These are phyloP conservation scores for Hyaloscypha variabilis DNA, from an alignment of 495 filamentous ascomycete species.

Conservation along the genomic window DNA sequence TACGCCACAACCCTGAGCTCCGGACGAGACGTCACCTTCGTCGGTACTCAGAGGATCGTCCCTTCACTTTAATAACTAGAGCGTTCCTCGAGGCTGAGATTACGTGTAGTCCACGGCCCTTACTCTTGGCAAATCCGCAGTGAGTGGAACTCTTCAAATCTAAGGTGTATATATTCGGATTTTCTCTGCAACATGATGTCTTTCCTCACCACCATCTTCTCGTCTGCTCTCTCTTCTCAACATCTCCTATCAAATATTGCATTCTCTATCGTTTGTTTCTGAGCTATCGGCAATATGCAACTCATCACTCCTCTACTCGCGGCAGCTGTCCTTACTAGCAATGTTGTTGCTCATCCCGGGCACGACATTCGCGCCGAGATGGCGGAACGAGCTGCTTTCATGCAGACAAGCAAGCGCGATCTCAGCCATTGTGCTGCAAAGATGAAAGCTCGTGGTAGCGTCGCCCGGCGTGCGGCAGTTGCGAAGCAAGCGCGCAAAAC, in stretches of 20 bases:
- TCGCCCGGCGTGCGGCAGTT: slow-evolving; percentile 38
- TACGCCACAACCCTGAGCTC: neutral
- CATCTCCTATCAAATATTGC: neutral
- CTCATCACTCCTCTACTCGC: slow-evolving; percentile 14
- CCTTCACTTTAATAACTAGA: neutral
- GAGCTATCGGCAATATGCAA: slow-evolving; percentile 12
- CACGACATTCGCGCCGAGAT: slow-evolving; percentile 45
- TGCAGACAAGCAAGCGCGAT: slow-evolving; percentile 39
- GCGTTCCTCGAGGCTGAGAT: neutral
- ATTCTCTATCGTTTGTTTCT: neutral
- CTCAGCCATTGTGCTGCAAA: slow-evolving; percentile 42
- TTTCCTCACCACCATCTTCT: neutral
- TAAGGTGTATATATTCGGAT: neutral
- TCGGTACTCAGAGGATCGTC: neutral
- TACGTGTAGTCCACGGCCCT: neutral
- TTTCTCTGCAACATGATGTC: neutral
- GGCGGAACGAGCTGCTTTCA: slow-evolving; percentile 42
- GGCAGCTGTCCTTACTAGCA: slow-evolving; percentile 10
- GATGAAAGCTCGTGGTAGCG: slow-evolving; percentile 43
- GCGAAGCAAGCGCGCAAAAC: slow-evolving; percentile 38
- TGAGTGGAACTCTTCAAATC: neutral
- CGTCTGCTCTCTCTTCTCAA: neutral
- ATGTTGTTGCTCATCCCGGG: slow-evolving; percentile 41
- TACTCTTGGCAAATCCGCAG: neutral
- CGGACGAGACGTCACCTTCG: neutral